phyloP scores from a whole-genome alignment of 176 grass and related monocot species.

The Ananas comosus region DNA sequence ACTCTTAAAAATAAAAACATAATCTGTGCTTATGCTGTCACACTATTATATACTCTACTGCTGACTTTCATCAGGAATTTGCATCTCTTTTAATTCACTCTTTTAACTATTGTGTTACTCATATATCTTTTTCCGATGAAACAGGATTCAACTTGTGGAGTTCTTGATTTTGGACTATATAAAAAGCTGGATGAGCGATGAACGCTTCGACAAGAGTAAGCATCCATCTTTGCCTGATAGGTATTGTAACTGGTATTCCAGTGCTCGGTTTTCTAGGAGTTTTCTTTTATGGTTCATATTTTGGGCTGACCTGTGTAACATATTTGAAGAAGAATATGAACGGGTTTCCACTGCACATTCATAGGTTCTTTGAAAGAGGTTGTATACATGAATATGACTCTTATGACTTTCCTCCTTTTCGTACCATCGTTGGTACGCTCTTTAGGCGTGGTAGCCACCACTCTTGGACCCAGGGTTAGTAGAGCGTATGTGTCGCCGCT shows the following conservation, averaged over 20 bases:
- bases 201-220: conserved; percentile 67
- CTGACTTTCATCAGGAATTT: neutral
- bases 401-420: no score
- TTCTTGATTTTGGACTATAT: conserved; percentile 68
- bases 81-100: neutral
- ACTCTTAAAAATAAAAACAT: conserved; percentile 6
- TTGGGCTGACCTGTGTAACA: neutral
- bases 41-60: no score
- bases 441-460: no score
- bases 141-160: conserved; percentile 83
- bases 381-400: no score
- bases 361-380: no score
- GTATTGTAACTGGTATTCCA: neutral
- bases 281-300: neutral
- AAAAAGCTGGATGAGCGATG: conserved; percentile 46
- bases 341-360: no score
- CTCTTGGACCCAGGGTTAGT: no score
- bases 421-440: no score
- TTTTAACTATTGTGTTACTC: neutral
- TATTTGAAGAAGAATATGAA: no score
- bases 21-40: neutral
- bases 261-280: neutral
- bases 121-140: conserved; percentile 18
- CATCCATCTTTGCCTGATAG: conserved; percentile 4
- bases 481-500: no score